Base-by-base conservation (phyloP, 176 grass and related monocot species). In the Otatea glauca region DNA sequence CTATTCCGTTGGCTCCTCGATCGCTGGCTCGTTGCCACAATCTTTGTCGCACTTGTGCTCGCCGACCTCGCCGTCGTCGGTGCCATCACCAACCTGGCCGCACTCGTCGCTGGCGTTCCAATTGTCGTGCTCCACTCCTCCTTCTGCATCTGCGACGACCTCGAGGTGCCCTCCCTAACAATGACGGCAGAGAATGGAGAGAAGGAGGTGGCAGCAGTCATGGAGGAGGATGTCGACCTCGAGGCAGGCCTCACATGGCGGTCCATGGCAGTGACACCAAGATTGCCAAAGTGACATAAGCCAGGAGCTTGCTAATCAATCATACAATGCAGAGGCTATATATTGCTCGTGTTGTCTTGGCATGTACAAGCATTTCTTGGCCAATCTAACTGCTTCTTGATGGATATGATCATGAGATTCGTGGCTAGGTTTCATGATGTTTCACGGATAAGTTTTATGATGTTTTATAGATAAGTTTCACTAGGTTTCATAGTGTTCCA, bases 1-100 rank as follows among this genome's bases (percentile, higher is more conserved):
- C 85, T 97, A 12, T 80, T 97, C 70, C 92, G 91, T 20, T 67
- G 92, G 72, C 59, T 96, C 48, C 81, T 96, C n/a, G 84, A 96
- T 85, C 80, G 94, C 68, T 74, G 86, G 66, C 81, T 97, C 25
- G 87, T 97, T 8, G 75, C 71, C 2, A 68, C 65, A 1, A 70
- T 91, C 25, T 94, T 92, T 68, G 3, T 97, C 15, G n/a, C 82
- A 55, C 81, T 94, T 73, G 87, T 97, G 41, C 65, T 94, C 77
- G 79, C 84, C 20, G 92, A 94, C 81, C 39, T 97, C 72, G 84
- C 84, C 29, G 80, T 84, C 7, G 86, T 85, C 29, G 81, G 70
- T 45, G 90, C 95, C 42, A 24, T 97, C 15, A 78, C 77, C 84
- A 85, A 89, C 74, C 73, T 94, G 27, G 61, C 85, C 78, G 74